Evolutionary conservation across 176 grass and related monocot genomes (phyloP), one percentile per base, ranked within the genome.

Genomic region (Carex parvula): DNA sequence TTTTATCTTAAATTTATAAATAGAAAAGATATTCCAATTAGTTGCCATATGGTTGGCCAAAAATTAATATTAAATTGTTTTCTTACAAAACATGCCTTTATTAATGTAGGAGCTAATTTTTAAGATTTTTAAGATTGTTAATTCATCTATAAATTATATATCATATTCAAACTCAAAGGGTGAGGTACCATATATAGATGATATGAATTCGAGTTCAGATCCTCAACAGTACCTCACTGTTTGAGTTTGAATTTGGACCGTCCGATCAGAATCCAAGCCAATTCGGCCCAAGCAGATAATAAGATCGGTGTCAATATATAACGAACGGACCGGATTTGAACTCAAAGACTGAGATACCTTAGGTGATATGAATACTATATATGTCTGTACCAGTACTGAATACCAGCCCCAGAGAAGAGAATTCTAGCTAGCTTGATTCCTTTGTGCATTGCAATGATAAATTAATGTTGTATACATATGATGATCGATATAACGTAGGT

Each of bases 401-500:
- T 55, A 76, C 21, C 72, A 29, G 72, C 3, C 10, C 70, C 70
- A 52, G 12, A 52, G 42, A 73, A 52, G 44, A 52, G 42, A 73
- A 52, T 12, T 50, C 4, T 73, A 39, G 37, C 4, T 73, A 39
- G 37, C 8, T n/a, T 48, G 70, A 13, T 48, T 72, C 41, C 30
- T 48, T 46, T 46, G 18, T 72, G 8, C 3, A 29, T 14, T 59
- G 56, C 56, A 59, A n/a, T 18, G 13, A 7, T 46, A 46, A 50
- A 24, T 37, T 60, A 22, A 35, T 35, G 3, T 35, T 59, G 15
- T 44, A 8, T 39, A 35, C 74, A 55, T 5, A 79, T 50, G 2
- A 2, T 11, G 2, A n/a, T n/a, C n/a, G n/a, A 11, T 11, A 50
- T 50, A 11, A 2, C 53, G 1, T 65, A 97, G 92, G 95, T 98